These are phyloP conservation scores for Rhizomucor pusillus DNA, from an alignment of 371 early-diverging fungal genomes.

Conservation along the genomic window DNA sequence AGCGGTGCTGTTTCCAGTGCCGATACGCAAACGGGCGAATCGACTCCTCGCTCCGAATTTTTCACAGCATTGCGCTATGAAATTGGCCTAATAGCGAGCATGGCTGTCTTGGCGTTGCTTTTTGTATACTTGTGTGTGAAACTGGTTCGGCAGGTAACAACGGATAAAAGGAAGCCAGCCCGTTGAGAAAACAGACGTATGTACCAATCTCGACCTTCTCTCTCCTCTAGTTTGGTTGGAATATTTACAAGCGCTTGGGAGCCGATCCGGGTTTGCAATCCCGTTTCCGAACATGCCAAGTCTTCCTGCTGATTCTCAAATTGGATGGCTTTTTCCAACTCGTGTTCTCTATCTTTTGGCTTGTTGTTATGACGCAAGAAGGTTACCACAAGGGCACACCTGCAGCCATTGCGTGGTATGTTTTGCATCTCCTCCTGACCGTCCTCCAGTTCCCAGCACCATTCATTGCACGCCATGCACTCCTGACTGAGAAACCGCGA, in stretches of 20 bases:
- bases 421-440: conserved; percentile 39
- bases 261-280: conserved; percentile 41
- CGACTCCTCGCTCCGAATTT: conserved; percentile 18
- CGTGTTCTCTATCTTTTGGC: conserved; percentile 43
- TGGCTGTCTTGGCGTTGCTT: conserved; percentile 21
- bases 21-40: conserved; percentile 14
- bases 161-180: neutral
- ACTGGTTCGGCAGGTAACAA: conserved; percentile 30
- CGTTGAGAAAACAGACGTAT: neutral
- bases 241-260: conserved; percentile 43
- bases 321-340: conserved; percentile 49
- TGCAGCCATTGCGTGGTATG: conserved; percentile 29
- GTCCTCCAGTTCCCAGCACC: conserved; percentile 34
- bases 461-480: conserved; percentile 34
- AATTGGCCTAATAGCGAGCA: conserved; percentile 25
- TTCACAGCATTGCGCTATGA: conserved; percentile 31
- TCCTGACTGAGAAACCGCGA: conserved; percentile 28
- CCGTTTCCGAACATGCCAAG: conserved; percentile 33
- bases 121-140: conserved; percentile 30
- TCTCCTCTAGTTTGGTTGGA: conserved; percentile 38
- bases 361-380: conserved; percentile 45
- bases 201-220: too few species aligned
- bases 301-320: conserved; percentile 37
- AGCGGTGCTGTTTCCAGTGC: conserved; percentile 8
- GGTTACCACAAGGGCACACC: conserved; percentile 24